phyloP scores from a whole-genome alignment of 345 rosid species.

The Aquilaria yunnanensis region DNA sequence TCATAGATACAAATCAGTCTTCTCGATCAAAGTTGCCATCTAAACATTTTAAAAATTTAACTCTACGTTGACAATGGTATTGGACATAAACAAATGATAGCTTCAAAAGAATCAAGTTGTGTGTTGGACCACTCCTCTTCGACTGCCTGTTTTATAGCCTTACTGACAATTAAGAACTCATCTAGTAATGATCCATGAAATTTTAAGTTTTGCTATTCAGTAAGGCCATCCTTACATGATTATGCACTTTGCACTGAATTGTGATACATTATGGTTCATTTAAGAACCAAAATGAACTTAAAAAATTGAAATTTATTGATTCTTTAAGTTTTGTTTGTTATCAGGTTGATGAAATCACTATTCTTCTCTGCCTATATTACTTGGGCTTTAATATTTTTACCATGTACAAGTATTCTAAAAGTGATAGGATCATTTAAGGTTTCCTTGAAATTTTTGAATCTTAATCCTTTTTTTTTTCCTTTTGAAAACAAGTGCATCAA shows the following conservation, averaged over 20 bases:
- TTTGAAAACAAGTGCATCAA: constrained; percentile 25
- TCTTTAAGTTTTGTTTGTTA: too few species aligned
- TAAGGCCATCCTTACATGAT: too few species aligned
- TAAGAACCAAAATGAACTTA: not conserved
- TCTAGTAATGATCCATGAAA: constrained; percentile 45
- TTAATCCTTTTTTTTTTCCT: not conserved
- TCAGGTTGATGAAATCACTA: too few species aligned
- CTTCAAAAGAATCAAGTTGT: constrained; percentile 69
- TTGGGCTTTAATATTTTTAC: too few species aligned
- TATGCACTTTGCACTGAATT: not conserved
- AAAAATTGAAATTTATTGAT: too few species aligned
- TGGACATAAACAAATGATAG: constrained; percentile 57
- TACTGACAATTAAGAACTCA: constrained; percentile 72
- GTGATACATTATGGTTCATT: too few species aligned
- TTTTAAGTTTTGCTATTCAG: not conserved
- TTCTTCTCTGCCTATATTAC: too few species aligned
- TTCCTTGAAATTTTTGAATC: not conserved
- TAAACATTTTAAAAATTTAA: too few species aligned
- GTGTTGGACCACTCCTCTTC: constrained; percentile 89
- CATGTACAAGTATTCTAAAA: too few species aligned
- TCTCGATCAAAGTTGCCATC: too few species aligned
- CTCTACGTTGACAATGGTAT: constrained; percentile 2
- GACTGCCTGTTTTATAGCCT: constrained; percentile 97
- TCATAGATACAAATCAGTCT: too few species aligned
- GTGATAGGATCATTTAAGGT: too few species aligned